phyloP scores from a whole-genome alignment of 2,329 filamentous ascomycete species.

The Venturia aucupariae region DNA sequence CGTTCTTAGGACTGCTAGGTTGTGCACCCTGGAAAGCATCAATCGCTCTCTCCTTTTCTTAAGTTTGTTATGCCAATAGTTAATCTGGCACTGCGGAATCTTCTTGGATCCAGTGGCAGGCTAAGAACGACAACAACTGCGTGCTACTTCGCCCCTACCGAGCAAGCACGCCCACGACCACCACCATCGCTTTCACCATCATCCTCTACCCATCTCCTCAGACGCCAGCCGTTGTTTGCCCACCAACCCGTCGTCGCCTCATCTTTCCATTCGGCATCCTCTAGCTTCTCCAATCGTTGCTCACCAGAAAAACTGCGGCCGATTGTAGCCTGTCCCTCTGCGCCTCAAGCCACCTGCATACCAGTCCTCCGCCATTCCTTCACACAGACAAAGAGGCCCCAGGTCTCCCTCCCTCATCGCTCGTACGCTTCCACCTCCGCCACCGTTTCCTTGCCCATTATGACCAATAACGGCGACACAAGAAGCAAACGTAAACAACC shows the following conservation, averaged over 20 bases:
- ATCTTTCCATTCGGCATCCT: background rate
- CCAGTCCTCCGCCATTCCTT: background rate
- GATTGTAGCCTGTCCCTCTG: background rate
- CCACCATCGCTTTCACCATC: background rate
- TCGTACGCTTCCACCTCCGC: constrained; percentile 6
- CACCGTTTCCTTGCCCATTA: background rate
- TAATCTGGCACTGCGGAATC: background rate
- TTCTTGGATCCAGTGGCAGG: background rate
- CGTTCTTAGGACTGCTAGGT: too few species aligned
- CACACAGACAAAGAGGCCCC: background rate
- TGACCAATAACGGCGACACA: constrained; percentile 32
- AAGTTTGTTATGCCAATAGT: background rate
- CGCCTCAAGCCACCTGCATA: background rate
- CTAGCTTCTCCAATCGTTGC: background rate
- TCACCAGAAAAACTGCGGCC: background rate
- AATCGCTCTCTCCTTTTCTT: background rate
- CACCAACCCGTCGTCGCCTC: background rate
- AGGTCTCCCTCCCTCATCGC: background rate
- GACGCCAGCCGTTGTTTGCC: background rate
- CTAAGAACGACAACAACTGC: background rate
- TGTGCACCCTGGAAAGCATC: background rate
- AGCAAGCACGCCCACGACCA: background rate
- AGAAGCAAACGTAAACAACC: constrained; percentile 48
- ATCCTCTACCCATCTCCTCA: background rate
- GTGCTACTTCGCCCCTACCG: background rate